Evolutionary conservation across 148 eudicot genomes (phyloP), one percentile per base, ranked within the genome.

Genomic region (Persicaria tinctoria): DNA sequence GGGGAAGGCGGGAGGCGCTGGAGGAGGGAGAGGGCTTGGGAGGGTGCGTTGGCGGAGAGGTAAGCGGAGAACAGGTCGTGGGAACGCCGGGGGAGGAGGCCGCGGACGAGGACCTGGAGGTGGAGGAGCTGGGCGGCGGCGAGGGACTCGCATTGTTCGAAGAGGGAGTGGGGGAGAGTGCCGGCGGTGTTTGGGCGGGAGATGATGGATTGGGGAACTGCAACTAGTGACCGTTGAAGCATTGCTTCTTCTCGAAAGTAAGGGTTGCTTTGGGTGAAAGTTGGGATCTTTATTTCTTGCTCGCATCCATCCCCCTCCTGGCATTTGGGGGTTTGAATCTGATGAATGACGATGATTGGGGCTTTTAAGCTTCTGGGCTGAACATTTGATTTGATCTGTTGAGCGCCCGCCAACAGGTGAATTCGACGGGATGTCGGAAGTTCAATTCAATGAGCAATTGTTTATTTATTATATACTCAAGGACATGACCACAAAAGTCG

Each of bases 71-170:
- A 72, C n/a, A 83, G 44, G 47, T 74, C 32, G 74, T 47, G 9
- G 9, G 79, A 75, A 68, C 69, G 73, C 13, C 75, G 49, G 55
- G 41, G 16, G 27, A 48, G 3, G 69, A 80, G 83, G 76, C 80
- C 85, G 46, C 70, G 51, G 16, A 84, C 81, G 6, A 77, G 46
- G 56, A 77, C 70, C 53, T 82, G 85, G 18, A 79, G 89, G 75
- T 87, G 83, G 77, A 85, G 27, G 62, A 9, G 78, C 53, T 80
- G 76, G 77, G 81, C 82, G 3, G 81, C 70, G 13, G 74, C 0
- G 3, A 80, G 17, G 1, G 87, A 82, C 4, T 53, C 64, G 82
- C 83, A 79, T 79, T 76, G 78, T 51, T 68, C 77, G 69, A 82
- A 63, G 73, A 72, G 66, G 74, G 74, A 72, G 69, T 47, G 18